Conservation (phyloP, 1,284 basidiomycete genomes). For the Pisolithus thermaeus region DNA sequence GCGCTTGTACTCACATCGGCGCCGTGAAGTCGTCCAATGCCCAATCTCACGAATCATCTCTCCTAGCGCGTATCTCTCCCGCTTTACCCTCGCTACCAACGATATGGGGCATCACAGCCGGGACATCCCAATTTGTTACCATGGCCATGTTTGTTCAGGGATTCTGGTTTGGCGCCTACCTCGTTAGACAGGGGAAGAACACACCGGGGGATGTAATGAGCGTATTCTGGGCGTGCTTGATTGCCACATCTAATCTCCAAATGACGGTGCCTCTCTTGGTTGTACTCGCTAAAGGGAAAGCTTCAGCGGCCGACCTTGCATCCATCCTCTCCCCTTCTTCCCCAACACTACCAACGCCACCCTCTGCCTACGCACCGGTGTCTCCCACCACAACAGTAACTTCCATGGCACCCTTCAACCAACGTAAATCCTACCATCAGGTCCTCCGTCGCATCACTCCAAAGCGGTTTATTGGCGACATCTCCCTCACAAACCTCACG, state of each 20-base stretch:
- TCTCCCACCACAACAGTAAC: background rate
- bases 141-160: slow-evolving; percentile 95
- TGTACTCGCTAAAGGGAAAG: slow-evolving; percentile 78
- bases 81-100: slow-evolving; percentile 54
- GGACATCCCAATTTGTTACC: slow-evolving; percentile 70
- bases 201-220: slow-evolving; percentile 81
- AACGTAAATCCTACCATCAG: slow-evolving; percentile 15
- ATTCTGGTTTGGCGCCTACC: slow-evolving; percentile 92
- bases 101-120: slow-evolving; percentile 75
- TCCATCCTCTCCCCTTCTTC: slow-evolving; percentile 18
- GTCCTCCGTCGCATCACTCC: slow-evolving; percentile 58
- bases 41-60: slow-evolving; percentile 50
- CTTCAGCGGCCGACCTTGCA: slow-evolving; percentile 26
- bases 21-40: slow-evolving; percentile 98
- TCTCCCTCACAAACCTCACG: slow-evolving; percentile 73
- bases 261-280: slow-evolving; percentile 80
- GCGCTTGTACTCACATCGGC: slow-evolving; percentile 72
- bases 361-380: background rate
- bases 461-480: slow-evolving; percentile 62
- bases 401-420: slow-evolving; percentile 7
- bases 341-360: slow-evolving; percentile 10
- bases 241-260: slow-evolving; percentile 83
- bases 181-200: slow-evolving; percentile 71
- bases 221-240: slow-evolving; percentile 94
- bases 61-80: slow-evolving; percentile 41